phyloP scores from a whole-genome alignment of 2,329 filamentous ascomycete species.

The Aspergillus hortae region DNA sequence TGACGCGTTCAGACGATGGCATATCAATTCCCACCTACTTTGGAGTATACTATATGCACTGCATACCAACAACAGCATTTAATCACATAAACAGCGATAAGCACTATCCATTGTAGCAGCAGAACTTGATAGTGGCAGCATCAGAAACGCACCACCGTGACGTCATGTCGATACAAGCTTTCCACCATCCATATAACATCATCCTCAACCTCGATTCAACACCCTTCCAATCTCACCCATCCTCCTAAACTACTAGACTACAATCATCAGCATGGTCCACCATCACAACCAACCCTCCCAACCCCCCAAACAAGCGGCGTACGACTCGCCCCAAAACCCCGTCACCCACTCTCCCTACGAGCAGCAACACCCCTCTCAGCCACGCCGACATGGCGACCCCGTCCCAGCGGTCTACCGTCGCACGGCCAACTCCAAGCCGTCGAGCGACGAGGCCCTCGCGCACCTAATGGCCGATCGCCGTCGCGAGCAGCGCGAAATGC shows the following conservation, averaged over 20 bases:
- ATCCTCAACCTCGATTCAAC: not conserved
- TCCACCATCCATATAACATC: not conserved
- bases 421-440: constrained; percentile 24
- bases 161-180: constrained; percentile 9
- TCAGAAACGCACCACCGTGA: constrained; percentile 1
- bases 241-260: not conserved
- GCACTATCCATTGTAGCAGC: not conserved
- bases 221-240: not conserved
- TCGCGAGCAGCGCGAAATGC: constrained; percentile 14
- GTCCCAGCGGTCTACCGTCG: constrained; percentile 22
- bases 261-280: not conserved
- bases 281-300: constrained; percentile 24
- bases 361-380: constrained; percentile 12
- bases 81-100: not conserved
- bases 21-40: not conserved
- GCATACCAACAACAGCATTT: too few species aligned
- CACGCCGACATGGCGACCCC: constrained; percentile 23
- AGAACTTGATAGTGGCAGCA: too few species aligned
- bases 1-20: too few species aligned
- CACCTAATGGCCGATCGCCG: constrained; percentile 15
- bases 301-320: constrained; percentile 33
- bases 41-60: too few species aligned
- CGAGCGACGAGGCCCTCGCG: constrained; percentile 23
- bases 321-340: constrained; percentile 32
- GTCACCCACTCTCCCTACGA: constrained; percentile 27